Base-by-base conservation (phyloP, 768 basidiomycete genomes). In the Kwoniella sp. region DNA sequence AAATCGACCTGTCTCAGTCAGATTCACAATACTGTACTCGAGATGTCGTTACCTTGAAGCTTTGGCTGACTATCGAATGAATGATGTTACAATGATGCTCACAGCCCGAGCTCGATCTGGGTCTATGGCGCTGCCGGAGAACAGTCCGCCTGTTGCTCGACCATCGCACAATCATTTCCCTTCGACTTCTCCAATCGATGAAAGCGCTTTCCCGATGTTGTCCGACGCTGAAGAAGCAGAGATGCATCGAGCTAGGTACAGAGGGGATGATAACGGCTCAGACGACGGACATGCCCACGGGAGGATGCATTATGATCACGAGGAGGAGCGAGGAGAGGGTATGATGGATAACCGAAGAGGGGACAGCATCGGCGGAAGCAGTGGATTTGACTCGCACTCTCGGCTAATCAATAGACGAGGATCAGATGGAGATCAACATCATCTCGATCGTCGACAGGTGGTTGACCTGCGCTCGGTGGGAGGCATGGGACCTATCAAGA, bases 71-170 rank as follows among this genome's bases (percentile, higher is more conserved):
- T 15, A 10, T 19, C 17, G 19, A 10, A 27, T 13, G 27, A 9
- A 24, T 40, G n/a, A 25, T 44, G 21, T 55, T 52, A 30, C 30
- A 29, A 17, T 22, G 7, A 44, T 15, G n/a, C 24, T 27, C 10
- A 48, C 36, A 79, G 78, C 78, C n/a, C 73, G 77, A n/a, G 76
- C 77, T n/a, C 58, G 78, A 37, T 77, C 77, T 7, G 73, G 76
- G 29, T 76, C 75, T 1, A 65, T 77, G 51, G 63, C 62, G 4
- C 46, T 59, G 25, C 36, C 59, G n/a, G 67, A 69, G 10, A 55
- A 64, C 8, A 57, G 67, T 36, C 63, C 72, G 4, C 67, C 69
- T 27, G 58, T 67, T 27, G 55, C 61, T 8, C 59, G 72, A 55
- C 68, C 72, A 40, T 64, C 64, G 10, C 64, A 64, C n/a, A 58